Percentiles rank a stretch among this genome's conserved stretches.
Evolutionary conservation across 2,329 filamentous ascomycete species (phyloP).

Genomic region (Harringtonia aguacate): DNA sequence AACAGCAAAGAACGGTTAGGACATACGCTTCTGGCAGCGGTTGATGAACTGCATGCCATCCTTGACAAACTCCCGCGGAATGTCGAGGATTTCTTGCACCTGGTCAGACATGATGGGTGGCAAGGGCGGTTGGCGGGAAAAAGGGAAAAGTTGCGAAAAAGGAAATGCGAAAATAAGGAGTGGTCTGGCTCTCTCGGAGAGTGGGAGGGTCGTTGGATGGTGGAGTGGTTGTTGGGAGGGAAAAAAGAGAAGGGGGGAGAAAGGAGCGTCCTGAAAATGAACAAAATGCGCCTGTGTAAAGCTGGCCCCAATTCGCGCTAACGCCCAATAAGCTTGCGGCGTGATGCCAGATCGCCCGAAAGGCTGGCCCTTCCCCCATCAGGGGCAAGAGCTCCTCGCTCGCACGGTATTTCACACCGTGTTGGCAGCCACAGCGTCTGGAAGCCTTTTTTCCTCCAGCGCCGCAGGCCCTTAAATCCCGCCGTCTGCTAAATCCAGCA

Average conservation of each 20-base stretch:
- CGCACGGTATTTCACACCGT: too few relatives aligned
- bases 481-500: too few relatives aligned
- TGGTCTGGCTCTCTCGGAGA: not conserved
- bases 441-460: too few relatives aligned
- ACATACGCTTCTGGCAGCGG: slow-evolving; percentile 51
- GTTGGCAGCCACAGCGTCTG: too few relatives aligned
- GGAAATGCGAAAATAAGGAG: not conserved
- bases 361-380: not conserved
- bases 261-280: not conserved
- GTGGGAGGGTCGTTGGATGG: too few relatives aligned
- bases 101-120: slow-evolving; percentile 46
- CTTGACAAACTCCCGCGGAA: slow-evolving; percentile 54
- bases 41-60: slow-evolving; percentile 53
- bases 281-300: not conserved
- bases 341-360: slow-evolving; percentile 13
- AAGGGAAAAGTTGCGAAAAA: not conserved
- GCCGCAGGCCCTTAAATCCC: too few relatives aligned
- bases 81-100: slow-evolving; percentile 59
- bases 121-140: not conserved
- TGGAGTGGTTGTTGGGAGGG: not conserved
- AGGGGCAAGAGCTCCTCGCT: not conserved
- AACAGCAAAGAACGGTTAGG: not conserved
- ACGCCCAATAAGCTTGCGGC: too few relatives aligned
- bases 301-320: slow-evolving; percentile 3
- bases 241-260: not conserved